Percentiles rank a stretch among this genome's conserved stretches.
phyloP scores from a whole-genome alignment of 2,329 filamentous ascomycete species.

The Neonectria hederae region DNA sequence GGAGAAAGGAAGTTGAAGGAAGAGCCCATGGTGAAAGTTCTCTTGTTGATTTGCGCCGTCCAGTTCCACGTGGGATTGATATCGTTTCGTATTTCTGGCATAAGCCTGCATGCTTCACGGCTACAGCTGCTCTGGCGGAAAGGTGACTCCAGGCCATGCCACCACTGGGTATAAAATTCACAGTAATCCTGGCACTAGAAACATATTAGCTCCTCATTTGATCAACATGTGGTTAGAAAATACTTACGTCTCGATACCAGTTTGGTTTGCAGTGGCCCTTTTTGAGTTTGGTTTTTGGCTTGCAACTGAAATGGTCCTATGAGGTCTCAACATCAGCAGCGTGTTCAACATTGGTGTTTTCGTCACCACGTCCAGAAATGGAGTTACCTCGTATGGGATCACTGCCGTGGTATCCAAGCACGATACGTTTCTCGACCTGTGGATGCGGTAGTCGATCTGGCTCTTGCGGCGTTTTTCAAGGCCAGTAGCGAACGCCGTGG shows the following conservation, averaged over 20 bases:
- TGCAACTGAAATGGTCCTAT: neutral
- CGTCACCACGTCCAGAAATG: neutral
- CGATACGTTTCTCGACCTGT: neutral
- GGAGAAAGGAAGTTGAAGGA: conserved; percentile 1
- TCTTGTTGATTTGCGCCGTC: neutral
- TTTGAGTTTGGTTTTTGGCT: neutral
- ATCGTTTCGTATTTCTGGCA: neutral
- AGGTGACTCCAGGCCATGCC: conserved; percentile 7
- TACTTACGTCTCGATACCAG: neutral
- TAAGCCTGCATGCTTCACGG: neutral
- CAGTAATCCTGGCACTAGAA: conserved; percentile 11
- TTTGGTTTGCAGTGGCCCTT: neutral
- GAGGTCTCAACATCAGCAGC: neutral
- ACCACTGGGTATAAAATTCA: conserved; percentile 5
- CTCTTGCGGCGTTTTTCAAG: neutral
- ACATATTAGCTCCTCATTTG: neutral
- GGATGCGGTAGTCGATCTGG: neutral
- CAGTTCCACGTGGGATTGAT: neutral
- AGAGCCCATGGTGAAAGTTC: neutral
- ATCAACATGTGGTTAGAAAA: neutral
- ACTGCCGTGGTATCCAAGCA: neutral
- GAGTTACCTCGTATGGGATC: neutral
- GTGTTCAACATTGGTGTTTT: neutral
- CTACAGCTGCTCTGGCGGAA: conserved; percentile 5
- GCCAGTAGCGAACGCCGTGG: neutral